Conservation (phyloP, 345 rosid genomes). For the Raphanus raphanistrum region DNA sequence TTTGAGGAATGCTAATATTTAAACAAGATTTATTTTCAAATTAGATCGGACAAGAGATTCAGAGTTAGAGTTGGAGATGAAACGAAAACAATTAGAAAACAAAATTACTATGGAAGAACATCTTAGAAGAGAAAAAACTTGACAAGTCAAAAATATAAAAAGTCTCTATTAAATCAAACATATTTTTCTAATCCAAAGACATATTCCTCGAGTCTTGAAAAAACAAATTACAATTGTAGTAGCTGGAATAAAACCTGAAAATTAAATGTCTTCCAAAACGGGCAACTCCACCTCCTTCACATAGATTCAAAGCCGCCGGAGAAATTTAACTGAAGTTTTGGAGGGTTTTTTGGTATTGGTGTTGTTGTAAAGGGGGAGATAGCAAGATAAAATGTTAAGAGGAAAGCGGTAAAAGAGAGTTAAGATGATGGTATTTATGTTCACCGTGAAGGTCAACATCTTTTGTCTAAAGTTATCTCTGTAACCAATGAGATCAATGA, state of each 20-base stretch:
- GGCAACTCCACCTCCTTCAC: conserved; percentile 23
- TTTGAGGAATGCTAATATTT: not conserved
- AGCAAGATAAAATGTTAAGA: not conserved
- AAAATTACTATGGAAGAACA: not conserved
- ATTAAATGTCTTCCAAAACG: not conserved
- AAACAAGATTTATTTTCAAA: not conserved
- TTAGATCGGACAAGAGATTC: not conserved
- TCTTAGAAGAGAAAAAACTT: not conserved
- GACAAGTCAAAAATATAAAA: not conserved
- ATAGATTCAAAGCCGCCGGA: conserved; percentile 15
- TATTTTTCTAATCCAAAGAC: not conserved
- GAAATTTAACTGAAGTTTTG: not conserved
- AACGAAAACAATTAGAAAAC: not conserved
- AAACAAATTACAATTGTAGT: not conserved
- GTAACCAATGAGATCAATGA: conserved; percentile 35
- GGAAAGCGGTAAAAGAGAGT: conserved; percentile 27
- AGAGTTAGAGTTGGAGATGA: not conserved
- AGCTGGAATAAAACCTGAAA: conserved; percentile 20
- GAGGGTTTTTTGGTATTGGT: not conserved
- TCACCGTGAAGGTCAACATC: conserved; percentile 29
- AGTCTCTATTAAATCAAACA: not conserved
- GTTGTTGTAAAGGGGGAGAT: not conserved
- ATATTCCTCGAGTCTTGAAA: not conserved
- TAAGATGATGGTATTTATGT: conserved; percentile 18
- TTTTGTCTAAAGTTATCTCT: conserved; percentile 23